phyloP scores from a whole-genome alignment of 140 eudicot species.

The Stevia rebaudiana region DNA sequence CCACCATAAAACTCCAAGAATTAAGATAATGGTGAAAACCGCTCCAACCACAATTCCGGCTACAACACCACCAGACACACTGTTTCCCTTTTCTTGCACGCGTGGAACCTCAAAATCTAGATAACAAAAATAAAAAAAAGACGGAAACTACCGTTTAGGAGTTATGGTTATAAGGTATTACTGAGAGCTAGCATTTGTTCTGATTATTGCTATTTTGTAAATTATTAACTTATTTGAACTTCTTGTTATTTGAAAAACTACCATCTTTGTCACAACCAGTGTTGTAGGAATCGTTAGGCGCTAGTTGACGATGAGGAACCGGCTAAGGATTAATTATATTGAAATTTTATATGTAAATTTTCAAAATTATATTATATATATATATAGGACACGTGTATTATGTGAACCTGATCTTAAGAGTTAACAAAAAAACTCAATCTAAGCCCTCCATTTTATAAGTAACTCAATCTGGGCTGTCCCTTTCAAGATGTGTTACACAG shows the following conservation, averaged over 20 bases:
- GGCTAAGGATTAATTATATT: too few relatives aligned
- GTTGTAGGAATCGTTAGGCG: too few relatives aligned
- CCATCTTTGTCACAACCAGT: background rate
- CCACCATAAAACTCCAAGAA: conserved; percentile 61
- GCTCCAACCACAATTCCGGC: conserved; percentile 49
- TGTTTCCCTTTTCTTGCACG: conserved; percentile 6
- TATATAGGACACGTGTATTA: too few relatives aligned
- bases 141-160: background rate
- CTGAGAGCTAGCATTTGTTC: background rate
- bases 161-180: too few relatives aligned
- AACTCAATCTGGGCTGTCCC: too few relatives aligned
- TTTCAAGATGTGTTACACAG: too few relatives aligned
- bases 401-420: too few relatives aligned
- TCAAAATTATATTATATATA: too few relatives aligned
- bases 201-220: background rate
- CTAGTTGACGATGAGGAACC: too few relatives aligned
- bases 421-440: too few relatives aligned
- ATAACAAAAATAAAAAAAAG: background rate
- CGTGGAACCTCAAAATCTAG: conserved; percentile 6
- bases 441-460: too few relatives aligned
- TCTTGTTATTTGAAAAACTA: background rate
- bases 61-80: conserved; percentile 40
- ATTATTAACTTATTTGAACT: background rate
- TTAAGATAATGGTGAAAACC: conserved; percentile 18
- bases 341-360: too few relatives aligned